Percentiles rank a stretch among this genome's conserved stretches.
phyloP scores from a whole-genome alignment of 2,329 filamentous ascomycete genomes.

The Zasmidium angulare region DNA sequence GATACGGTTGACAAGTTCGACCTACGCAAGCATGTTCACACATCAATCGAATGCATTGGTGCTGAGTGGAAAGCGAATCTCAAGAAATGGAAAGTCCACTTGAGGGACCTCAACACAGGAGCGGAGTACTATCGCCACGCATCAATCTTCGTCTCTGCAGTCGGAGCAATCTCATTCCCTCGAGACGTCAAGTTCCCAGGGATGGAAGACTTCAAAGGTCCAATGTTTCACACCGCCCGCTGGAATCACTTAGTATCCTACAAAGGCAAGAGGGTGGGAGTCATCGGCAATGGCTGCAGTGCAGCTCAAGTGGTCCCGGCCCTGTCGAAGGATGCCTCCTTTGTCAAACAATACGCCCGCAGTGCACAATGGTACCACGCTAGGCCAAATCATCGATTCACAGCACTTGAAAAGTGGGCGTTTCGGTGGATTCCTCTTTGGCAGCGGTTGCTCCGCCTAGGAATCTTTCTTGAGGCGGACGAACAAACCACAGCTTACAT shows the following conservation, averaged over 20 bases:
- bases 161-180: neutral
- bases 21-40: neutral
- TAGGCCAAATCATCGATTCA: neutral
- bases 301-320: neutral
- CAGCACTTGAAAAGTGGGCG: neutral
- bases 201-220: neutral
- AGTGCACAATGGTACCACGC: neutral
- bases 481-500: neutral
- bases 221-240: neutral
- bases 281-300: neutral
- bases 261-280: neutral
- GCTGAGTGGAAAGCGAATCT: neutral
- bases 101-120: neutral
- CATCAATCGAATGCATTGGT: neutral
- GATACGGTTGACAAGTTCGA: slow-evolving; percentile 1
- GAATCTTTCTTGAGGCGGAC: neutral
- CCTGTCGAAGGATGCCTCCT: neutral
- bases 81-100: neutral
- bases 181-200: neutral
- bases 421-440: neutral
- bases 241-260: neutral
- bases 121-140: neutral
- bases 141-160: neutral
- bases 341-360: neutral
- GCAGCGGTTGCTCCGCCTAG: neutral